A percentile compares a stretch with the other conserved stretches of the same genome.
Conservation (phyloP, 148 eudicot species). For the Euryodendron excelsum region DNA sequence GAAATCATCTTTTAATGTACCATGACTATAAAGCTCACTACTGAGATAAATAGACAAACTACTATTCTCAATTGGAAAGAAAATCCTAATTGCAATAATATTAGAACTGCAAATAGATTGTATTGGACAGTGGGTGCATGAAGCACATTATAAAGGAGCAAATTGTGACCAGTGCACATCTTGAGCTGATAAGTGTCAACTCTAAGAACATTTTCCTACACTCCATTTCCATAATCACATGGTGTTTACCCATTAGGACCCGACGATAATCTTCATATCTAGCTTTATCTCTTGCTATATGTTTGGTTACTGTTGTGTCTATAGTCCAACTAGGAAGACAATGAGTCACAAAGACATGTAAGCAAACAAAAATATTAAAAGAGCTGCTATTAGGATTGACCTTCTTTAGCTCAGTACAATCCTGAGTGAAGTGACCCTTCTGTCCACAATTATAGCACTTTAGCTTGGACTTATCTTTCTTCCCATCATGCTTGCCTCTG, state of each 20-base stretch:
- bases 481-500: background rate
- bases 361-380: background rate
- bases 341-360: background rate
- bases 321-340: constrained; percentile 6
- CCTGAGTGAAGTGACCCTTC: background rate
- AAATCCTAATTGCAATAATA: background rate
- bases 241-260: background rate
- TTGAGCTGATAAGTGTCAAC: background rate
- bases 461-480: background rate
- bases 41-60: background rate
- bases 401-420: background rate
- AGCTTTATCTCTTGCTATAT: background rate
- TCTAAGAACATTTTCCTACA: background rate
- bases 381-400: background rate
- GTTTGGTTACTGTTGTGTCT: background rate
- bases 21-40: background rate
- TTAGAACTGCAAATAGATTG: background rate
- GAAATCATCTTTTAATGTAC: background rate
- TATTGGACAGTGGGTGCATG: background rate
- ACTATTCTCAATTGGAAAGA: background rate
- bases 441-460: background rate
- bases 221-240: background rate
- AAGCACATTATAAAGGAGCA: constrained; percentile 4
- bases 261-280: background rate
- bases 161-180: background rate